Base-by-base conservation (phyloP, 1,139 yeast species). In the Schwanniomyces etchellsii region DNA sequence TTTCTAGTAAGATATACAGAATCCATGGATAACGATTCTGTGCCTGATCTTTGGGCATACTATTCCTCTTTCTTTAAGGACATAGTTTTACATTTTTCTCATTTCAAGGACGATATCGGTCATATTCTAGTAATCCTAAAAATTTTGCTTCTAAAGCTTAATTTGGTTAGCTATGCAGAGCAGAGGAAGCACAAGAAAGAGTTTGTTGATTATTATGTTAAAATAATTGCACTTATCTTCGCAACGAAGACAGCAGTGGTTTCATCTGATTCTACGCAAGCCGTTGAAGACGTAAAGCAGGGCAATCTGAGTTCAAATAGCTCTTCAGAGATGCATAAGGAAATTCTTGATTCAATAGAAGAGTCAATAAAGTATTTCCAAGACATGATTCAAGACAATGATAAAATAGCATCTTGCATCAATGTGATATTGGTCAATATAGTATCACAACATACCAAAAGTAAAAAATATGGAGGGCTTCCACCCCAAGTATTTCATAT, bases 1-100 rank as follows among this genome's bases (percentile, higher is more conserved):
- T 83, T 84, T 44, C 50, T 83, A 36, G 65, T 77, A 5, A 60
- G 57, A 1, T 88, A 88, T 48, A 57, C 80, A 14, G 60, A 60
- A 5, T 72, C 86, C 0, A 60, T 89, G 26, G 94, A 84, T 38
- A 70, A 69, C 38, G 95, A 86, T 42, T 77, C 85, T 0, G 60
- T 86, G 21, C 84, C 80, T 35, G 96, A 88, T 36, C 67, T 85
- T 16, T 86, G 89, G 80, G 52, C 52, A 13, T 70, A 70, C 16
- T 62, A 79, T 14, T 57, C 74, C 27, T 55, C 53, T 5, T 86
- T 84, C 44, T 61, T 83, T 40, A 76, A 68, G 38, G 86, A 79
- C 16, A 70, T 77, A 0, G 44, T 66, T 25, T 54, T 69, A 10
- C 74, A 77, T 43, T 52, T 69, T 12, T 42, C 57, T n/a, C 48